phyloP scores from a whole-genome alignment of 805 yeast genomes.

The Metschnikowia arizonensis region DNA sequence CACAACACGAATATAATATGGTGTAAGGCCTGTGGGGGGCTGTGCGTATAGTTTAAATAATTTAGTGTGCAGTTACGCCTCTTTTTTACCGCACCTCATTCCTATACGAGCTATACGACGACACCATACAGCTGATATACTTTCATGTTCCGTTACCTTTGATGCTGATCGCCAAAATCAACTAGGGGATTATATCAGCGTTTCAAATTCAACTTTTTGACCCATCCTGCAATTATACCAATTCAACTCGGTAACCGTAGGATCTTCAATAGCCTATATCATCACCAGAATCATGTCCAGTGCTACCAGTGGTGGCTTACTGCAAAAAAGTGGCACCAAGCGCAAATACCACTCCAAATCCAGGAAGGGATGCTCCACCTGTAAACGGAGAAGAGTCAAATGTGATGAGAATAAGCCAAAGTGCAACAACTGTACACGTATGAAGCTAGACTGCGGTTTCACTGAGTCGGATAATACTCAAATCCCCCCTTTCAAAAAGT shows the following conservation, averaged over 20 bases:
- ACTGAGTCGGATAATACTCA: conserved; percentile 17
- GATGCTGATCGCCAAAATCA: not conserved
- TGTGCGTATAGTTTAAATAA: not conserved
- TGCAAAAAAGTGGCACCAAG: conserved; percentile 32
- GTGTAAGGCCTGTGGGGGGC: not conserved
- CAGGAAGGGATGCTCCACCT: conserved; percentile 82
- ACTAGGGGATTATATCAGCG: not conserved
- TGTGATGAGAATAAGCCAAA: conserved; percentile 85
- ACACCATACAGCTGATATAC: not conserved
- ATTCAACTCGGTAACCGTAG: conserved; percentile 6
- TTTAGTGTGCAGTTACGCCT: not conserved
- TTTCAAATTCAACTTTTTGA: conserved; percentile 2
- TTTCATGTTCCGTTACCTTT: not conserved
- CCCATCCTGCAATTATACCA: not conserved
- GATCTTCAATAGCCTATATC: not conserved
- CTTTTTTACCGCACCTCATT: not conserved
- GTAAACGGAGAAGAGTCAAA: conserved; percentile 85
- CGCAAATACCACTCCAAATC: conserved; percentile 88
- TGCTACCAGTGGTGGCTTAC: not conserved
- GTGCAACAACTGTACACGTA: conserved; percentile 73
- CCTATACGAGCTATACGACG: conserved; percentile 12
- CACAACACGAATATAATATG: not conserved
- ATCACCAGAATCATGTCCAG: not conserved
- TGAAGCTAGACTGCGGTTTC: conserved; percentile 77
- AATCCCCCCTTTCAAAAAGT: conserved; percentile 6